A percentile compares a stretch with the other conserved stretches of the same genome.
These are phyloP conservation scores for Byssothecium circinans DNA, from an alignment of 2,329 filamentous ascomycete species.

Conservation along the genomic window DNA sequence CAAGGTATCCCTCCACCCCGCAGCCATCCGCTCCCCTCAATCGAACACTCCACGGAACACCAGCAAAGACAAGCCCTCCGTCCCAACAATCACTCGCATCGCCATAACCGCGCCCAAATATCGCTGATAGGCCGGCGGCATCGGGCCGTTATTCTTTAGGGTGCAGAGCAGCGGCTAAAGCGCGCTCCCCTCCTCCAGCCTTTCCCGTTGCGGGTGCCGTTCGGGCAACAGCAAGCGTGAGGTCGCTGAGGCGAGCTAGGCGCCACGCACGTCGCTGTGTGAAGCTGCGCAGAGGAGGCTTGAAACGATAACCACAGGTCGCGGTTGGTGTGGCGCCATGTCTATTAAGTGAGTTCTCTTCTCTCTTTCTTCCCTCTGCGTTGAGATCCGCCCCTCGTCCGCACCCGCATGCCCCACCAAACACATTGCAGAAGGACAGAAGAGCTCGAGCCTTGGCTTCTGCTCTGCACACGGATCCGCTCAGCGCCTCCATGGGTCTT, in stretches of 20 bases:
- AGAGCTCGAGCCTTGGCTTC: background rate
- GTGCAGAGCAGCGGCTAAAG: conserved; percentile 16
- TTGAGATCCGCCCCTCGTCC: conserved; percentile 7
- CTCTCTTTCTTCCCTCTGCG: background rate
- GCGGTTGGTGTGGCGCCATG: conserved; percentile 23
- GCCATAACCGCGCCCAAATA: conserved; percentile 16
- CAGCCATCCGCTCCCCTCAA: background rate
- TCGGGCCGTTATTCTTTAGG: conserved; percentile 13
- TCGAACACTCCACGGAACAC: background rate
- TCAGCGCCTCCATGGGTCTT: conserved; percentile 1
- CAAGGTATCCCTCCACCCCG: background rate
- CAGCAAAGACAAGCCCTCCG: background rate
- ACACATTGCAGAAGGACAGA: background rate
- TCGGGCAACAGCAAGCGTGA: conserved; percentile 1
- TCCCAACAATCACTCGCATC: conserved; percentile 15
- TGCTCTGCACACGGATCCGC: conserved; percentile 2
- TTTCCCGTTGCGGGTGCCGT: conserved; percentile 10
- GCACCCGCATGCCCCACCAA: conserved; percentile 15
- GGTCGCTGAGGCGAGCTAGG: conserved; percentile 8
- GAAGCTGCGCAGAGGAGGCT: background rate
- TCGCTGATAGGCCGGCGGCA: conserved; percentile 19
- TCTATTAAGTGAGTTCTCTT: conserved; percentile 45
- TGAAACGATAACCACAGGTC: background rate
- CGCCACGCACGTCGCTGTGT: background rate
- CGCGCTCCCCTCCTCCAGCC: conserved; percentile 18